A percentile compares a stretch with the other conserved stretches of the same genome.
These are phyloP conservation scores for Carpinus viminea DNA, from an alignment of 306 rosid species.

Conservation along the genomic window DNA sequence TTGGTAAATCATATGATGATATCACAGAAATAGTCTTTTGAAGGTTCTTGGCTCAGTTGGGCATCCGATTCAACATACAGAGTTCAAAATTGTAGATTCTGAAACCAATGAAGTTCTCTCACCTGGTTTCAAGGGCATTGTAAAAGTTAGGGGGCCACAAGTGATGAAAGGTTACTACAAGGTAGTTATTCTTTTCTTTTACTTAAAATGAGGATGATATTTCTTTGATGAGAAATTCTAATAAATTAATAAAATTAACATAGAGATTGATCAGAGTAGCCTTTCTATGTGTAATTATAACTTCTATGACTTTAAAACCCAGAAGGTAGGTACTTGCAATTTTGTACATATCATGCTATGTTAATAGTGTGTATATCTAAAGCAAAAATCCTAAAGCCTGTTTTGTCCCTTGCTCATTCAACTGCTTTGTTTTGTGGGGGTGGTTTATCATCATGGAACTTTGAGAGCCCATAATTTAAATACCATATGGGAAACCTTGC, in stretches of 20 bases:
- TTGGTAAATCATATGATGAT: conserved; percentile 37
- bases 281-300: neutral
- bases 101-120: conserved; percentile 77
- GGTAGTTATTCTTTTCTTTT: conserved; percentile 46
- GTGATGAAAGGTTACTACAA: conserved; percentile 94
- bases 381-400: neutral
- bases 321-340: neutral
- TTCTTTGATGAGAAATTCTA: neutral
- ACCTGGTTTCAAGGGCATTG: conserved; percentile 79
- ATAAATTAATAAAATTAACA: neutral
- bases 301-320: neutral
- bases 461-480: neutral
- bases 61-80: conserved; percentile 74
- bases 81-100: conserved; percentile 69
- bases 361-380: neutral
- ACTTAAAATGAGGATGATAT: neutral
- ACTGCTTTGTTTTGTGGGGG: neutral
- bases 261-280: neutral
- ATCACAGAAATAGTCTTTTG: conserved; percentile 45
- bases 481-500: neutral
- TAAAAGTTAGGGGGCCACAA: conserved; percentile 78
- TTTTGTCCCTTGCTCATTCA: neutral
- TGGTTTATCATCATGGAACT: neutral
- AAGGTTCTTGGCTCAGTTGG: conserved; percentile 97
- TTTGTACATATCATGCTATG: neutral